phyloP scores from a whole-genome alignment of 2,329 filamentous ascomycete species.

The Aspergillus pseudotamarii region DNA sequence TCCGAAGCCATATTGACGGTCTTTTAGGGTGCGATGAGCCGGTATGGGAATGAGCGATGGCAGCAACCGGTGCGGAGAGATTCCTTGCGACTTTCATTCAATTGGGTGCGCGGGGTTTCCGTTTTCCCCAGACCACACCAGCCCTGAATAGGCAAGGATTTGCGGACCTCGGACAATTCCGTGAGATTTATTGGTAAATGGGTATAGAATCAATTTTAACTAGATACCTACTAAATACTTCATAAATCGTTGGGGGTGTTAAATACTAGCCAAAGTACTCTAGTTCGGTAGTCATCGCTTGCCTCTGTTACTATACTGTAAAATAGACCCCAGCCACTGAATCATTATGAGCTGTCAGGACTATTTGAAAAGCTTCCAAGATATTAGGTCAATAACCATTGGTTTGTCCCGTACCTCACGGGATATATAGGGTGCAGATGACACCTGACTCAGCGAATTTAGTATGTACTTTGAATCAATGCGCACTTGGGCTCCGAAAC shows the following conservation, averaged over 20 bases:
- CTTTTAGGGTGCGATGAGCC: conserved; percentile 8
- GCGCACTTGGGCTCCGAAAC: neutral
- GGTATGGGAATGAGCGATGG: conserved; percentile 16
- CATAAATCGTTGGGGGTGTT: neutral
- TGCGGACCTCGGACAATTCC: conserved; percentile 24
- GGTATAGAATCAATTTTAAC: neutral
- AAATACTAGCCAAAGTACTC: neutral
- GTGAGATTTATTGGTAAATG: neutral
- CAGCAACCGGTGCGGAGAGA: conserved; percentile 36
- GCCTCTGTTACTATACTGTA: neutral
- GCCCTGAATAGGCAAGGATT: conserved; percentile 3
- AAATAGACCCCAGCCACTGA: neutral
- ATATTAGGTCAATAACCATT: neutral
- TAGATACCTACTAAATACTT: neutral
- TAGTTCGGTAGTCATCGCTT: neutral
- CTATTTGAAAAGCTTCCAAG: neutral
- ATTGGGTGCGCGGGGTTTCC: conserved; percentile 30
- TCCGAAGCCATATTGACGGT: conserved; percentile 36
- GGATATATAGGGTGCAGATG: too few relatives aligned
- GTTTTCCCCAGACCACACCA: conserved; percentile 35
- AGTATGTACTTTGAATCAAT: neutral
- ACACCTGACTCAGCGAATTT: neutral
- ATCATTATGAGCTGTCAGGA: neutral
- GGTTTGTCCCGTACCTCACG: neutral
- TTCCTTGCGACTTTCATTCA: conserved; percentile 29